Base-by-base conservation (phyloP, 2,329 filamentous ascomycete genomes). In the Diaporthe citri region DNA sequence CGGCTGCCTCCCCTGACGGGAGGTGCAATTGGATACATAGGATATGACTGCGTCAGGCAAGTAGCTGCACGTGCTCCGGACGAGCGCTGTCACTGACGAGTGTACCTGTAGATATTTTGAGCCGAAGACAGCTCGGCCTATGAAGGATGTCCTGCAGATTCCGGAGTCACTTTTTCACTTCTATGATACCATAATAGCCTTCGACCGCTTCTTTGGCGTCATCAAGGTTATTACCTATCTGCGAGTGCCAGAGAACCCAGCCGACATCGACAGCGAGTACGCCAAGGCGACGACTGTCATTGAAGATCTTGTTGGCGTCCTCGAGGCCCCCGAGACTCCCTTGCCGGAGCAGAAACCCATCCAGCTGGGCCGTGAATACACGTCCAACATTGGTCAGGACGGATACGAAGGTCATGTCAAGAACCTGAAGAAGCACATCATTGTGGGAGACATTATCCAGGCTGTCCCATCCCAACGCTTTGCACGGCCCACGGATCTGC, bases 161-260 rank as follows among this genome's bases (percentile, higher is more conserved):
- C 97, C 97, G 0, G 97, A 99, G 88, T 96, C 95, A 75, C 88
- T 98, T 41, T 98, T 99, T 83, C 98, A 98, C 95, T 89, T 99
- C 20, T 98, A 95, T 84, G 94, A 98, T 83, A 98, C 96, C 55
- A 93, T 98, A 76, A 90, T 99, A 39, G 96, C 96, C 13, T 95
- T 98, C 81, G 97, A 99, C 82, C 93, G 97, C 81, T 98, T 98
- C 86, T 97, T 92, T 84, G 95, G 96, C 81, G 92, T 96, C 73
- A 92, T 97, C 85, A 97, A 97, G 85, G 93, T 98, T 80, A 95
- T 98, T 78, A 98, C 95, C 48, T 98, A 98, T 83, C 88, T 98
- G 76, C 77, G 75, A 36, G 77, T 98, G 25, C 93, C 93, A 36
- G 82, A 86, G 56, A 84, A 87, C 72, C 86, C 82, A 20, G 83